Conservation (phyloP, 768 basidiomycete species). For the Neoboletus magnificus region DNA sequence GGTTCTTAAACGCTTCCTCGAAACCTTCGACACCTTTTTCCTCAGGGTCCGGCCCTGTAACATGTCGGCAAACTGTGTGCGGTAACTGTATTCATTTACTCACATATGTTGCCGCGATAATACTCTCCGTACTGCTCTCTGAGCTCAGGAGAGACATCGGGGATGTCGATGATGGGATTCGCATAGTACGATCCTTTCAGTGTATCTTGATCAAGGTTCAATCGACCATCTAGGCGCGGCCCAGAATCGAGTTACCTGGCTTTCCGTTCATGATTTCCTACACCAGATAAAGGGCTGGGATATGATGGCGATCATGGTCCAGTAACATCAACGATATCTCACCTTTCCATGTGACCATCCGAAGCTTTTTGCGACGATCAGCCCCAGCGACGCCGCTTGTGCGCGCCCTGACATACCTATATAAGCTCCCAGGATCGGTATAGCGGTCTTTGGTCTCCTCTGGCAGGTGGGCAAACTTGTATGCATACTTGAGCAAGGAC, state of each 20-base stretch:
- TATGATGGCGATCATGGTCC: neutral
- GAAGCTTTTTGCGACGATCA: slow-evolving; percentile 49
- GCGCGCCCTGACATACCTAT: slow-evolving; percentile 51
- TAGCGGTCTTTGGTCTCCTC: slow-evolving; percentile 68
- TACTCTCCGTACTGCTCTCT: slow-evolving; percentile 70
- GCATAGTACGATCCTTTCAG: slow-evolving; percentile 96
- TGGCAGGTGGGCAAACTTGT: slow-evolving; percentile 72
- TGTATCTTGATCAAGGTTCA: slow-evolving; percentile 47
- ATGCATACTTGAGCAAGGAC: slow-evolving; percentile 68
- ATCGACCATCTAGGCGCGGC: neutral
- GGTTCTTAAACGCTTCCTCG: slow-evolving; percentile 83
- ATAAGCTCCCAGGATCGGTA: slow-evolving; percentile 66
- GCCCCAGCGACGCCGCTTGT: neutral
- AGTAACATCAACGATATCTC: slow-evolving; percentile 3
- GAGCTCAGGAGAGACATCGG: slow-evolving; percentile 56
- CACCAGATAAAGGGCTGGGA: neutral
- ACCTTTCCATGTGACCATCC: slow-evolving; percentile 99
- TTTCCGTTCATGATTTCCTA: slow-evolving; percentile 97
- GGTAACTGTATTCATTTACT: slow-evolving; percentile 9
- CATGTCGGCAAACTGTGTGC: neutral
- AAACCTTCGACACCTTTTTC: slow-evolving; percentile 69
- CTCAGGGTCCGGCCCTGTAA: slow-evolving; percentile 59
- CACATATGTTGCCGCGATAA: slow-evolving; percentile 88
- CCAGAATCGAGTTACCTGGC: slow-evolving; percentile 47
- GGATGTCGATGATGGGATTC: slow-evolving; percentile 63